phyloP scores from a whole-genome alignment of 495 filamentous ascomycete species.

The Lentithecium fluviatile region DNA sequence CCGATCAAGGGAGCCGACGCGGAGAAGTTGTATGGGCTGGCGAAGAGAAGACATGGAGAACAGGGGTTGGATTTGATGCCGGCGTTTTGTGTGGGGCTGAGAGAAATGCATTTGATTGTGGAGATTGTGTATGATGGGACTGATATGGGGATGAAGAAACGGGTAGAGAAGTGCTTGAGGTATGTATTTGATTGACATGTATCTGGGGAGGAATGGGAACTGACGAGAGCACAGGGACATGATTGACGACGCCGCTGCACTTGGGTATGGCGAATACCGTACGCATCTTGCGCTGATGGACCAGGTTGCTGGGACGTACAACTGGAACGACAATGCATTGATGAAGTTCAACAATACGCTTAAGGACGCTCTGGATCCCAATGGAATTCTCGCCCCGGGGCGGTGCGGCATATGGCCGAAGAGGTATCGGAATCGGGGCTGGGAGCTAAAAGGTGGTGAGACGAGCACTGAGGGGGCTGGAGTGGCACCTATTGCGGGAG shows the following conservation, averaged over 20 bases:
- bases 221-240: constrained; percentile 17
- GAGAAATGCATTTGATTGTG: constrained; percentile 32
- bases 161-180: constrained; percentile 30
- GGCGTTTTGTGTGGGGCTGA: constrained; percentile 33
- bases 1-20: constrained; percentile 24
- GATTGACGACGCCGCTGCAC: constrained; percentile 27
- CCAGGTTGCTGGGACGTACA: constrained; percentile 50
- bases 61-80: constrained; percentile 30
- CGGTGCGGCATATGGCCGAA: constrained; percentile 23
- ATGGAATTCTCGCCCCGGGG: constrained; percentile 24
- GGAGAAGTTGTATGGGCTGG: constrained; percentile 18
- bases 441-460: constrained; percentile 19
- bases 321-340: constrained; percentile 52
- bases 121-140: constrained; percentile 29
- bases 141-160: constrained; percentile 15
- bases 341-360: constrained; percentile 39
- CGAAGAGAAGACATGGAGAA: constrained; percentile 25
- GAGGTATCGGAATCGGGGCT: constrained; percentile 7
- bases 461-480: constrained; percentile 11
- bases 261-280: constrained; percentile 29
- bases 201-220: neutral
- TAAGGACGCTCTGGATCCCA: constrained; percentile 28
- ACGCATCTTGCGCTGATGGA: constrained; percentile 32
- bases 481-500: constrained; percentile 4
- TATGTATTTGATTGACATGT: neutral